phyloP scores from a whole-genome alignment of 2,329 filamentous ascomycete species.

The Cladosporium sp. region DNA sequence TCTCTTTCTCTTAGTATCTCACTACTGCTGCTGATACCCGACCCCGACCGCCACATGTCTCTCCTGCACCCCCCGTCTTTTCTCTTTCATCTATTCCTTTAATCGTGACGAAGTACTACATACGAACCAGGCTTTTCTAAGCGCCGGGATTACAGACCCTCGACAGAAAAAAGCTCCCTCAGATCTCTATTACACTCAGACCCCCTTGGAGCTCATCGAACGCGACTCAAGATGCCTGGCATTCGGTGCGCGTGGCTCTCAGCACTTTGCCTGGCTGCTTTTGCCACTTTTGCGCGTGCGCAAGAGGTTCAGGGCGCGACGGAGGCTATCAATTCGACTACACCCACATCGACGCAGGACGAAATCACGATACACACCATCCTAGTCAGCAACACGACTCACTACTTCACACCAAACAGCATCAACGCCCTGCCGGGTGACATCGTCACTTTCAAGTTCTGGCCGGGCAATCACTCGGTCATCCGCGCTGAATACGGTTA shows the following conservation, averaged over 20 bases:
- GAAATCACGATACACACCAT: slow-evolving; percentile 38
- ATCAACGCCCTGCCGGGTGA: slow-evolving; percentile 44
- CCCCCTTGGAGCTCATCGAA: neutral
- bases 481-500: slow-evolving; percentile 44
- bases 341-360: slow-evolving; percentile 20
- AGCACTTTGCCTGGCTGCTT: slow-evolving; percentile 1
- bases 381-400: slow-evolving; percentile 40
- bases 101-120: neutral
- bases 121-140: neutral
- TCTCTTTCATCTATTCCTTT: slow-evolving; percentile 3
- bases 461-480: slow-evolving; percentile 47
- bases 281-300: neutral
- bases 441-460: slow-evolving; percentile 47
- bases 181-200: neutral
- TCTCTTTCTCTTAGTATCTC: neutral
- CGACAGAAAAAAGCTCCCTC: neutral
- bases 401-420: slow-evolving; percentile 42
- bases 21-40: neutral
- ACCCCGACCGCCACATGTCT: slow-evolving; percentile 12
- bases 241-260: neutral
- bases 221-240: slow-evolving; percentile 9
- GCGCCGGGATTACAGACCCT: slow-evolving; percentile 3
- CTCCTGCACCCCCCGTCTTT: slow-evolving; percentile 5
- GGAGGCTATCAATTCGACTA: slow-evolving; percentile 22
- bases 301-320: slow-evolving; percentile 19